These are phyloP conservation scores for Beauveria medogensis DNA, from an alignment of 2,329 filamentous ascomycete species.

Conservation along the genomic window DNA sequence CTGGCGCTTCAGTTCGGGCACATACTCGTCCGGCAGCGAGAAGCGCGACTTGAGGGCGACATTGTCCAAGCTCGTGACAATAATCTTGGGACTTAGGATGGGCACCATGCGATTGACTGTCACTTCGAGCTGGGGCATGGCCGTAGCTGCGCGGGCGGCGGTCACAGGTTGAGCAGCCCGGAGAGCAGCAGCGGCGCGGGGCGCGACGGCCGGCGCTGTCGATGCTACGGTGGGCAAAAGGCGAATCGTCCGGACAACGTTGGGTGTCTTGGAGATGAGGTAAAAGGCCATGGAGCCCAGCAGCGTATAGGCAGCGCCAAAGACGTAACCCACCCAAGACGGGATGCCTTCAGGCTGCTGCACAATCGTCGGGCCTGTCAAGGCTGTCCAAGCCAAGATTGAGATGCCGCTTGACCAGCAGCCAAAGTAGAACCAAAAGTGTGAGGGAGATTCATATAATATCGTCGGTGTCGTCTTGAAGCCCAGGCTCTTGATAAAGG, in stretches of 20 bases:
- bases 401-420: constrained; percentile 47
- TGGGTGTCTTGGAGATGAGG: constrained; percentile 48
- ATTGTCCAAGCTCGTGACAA: constrained; percentile 27
- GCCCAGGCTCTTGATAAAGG: constrained; percentile 48
- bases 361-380: constrained; percentile 26
- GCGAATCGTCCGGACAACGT: constrained; percentile 50
- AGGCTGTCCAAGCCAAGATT: constrained; percentile 27
- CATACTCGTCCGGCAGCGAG: constrained; percentile 29
- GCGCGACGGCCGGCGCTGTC: not conserved
- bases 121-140: constrained; percentile 43
- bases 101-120: constrained; percentile 42
- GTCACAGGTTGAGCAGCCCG: constrained; percentile 10
- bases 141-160: constrained; percentile 11
- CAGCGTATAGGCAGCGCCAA: constrained; percentile 48
- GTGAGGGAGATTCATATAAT: constrained; percentile 58
- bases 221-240: constrained; percentile 35
- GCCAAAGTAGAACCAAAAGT: constrained; percentile 53
- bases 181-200: constrained; percentile 12
- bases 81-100: constrained; percentile 35
- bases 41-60: constrained; percentile 30
- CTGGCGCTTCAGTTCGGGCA: constrained; percentile 26
- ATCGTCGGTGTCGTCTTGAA: constrained; percentile 46
- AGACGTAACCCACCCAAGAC: constrained; percentile 49
- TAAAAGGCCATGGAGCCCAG: constrained; percentile 54
- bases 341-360: constrained; percentile 40